Base-by-base conservation (phyloP, 805 yeast genomes). In the Grigorovia transvaalensis region DNA sequence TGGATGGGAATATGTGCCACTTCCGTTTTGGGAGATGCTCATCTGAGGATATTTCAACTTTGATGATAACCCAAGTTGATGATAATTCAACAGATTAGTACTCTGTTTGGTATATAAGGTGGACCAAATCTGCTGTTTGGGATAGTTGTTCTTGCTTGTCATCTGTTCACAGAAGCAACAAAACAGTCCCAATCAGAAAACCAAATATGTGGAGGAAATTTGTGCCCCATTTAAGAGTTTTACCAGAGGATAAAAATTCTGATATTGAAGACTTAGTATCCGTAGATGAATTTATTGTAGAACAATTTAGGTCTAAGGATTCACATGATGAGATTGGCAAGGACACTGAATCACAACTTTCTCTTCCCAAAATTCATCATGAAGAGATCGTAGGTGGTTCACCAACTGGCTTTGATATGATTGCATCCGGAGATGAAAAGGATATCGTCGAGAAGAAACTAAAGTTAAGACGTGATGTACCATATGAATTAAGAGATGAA, bases 401-500 rank as follows among this genome's bases (percentile, higher is more conserved):
- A 12, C 30, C 46, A 20, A 18, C 12, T 33, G 46, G 38, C 2
- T 15, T 9, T 8, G 35, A 15, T 7, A 13, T 11, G 17, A 42
- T 12, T 8, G 30, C 11, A 11, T 9, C 42, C 13, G 3, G 6
- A 3, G 15, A n/a, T 35, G 40, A 46, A 4, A 30, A 13, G 4
- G 33, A 13, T 11, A 20, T 48, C 9, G 46, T 9, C 23, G 46
- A 49, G 4, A 23, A 12, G 13, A 5, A 38, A 7, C 6, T 6
- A 8, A 27, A 17, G 44, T 50, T 63, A 53, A 54, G 57, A 51
- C 59, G 61, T 49, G 67, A 67, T 58, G 57, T 64, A 53, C 71
- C 71, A 9, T 68, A 66, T 42, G 75, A 72, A 48, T 54, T 69
- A 20, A 64, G 75, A 56, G 71, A 72, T 55, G 75, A 71, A 53